These are phyloP conservation scores for Tetrapisispora namnaoensis DNA, from an alignment of 805 yeast genomes.

Conservation along the genomic window DNA sequence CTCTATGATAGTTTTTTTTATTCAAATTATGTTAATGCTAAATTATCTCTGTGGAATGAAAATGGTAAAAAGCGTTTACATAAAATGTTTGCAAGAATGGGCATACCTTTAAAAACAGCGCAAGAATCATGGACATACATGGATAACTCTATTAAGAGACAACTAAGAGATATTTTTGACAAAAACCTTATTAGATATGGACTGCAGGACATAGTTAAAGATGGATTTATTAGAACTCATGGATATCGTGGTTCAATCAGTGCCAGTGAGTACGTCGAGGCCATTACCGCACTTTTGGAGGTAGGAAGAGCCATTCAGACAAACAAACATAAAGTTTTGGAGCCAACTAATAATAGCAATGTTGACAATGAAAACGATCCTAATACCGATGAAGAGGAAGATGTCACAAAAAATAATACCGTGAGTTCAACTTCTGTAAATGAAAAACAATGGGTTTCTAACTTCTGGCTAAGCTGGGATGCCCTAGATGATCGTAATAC, in stretches of 20 bases:
- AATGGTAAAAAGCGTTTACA: constrained; percentile 81
- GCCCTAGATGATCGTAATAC: constrained; percentile 40
- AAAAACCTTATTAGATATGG: constrained; percentile 69
- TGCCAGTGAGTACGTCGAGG: constrained; percentile 89
- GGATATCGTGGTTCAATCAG: constrained; percentile 83
- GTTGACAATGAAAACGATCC: constrained; percentile 23
- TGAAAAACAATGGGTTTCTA: constrained; percentile 56
- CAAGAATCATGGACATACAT: constrained; percentile 88
- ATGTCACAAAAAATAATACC: constrained; percentile 9
- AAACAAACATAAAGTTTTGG: constrained; percentile 8
- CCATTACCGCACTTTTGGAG: constrained; percentile 77
- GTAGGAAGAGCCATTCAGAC: constrained; percentile 33
- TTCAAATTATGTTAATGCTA: constrained; percentile 85
- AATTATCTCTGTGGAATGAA: constrained; percentile 80
- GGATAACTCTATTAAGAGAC: constrained; percentile 69
- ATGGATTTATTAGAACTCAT: constrained; percentile 77
- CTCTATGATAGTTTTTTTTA: constrained; percentile 83
- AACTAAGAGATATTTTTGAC: constrained; percentile 56
- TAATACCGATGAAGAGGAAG: constrained; percentile 24
- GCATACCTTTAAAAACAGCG: constrained; percentile 80
- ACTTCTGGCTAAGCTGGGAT: constrained; percentile 65
- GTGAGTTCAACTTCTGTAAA: constrained; percentile 11
- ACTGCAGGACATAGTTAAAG: constrained; percentile 69
- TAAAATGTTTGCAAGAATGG: constrained; percentile 93
- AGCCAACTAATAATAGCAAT: constrained; percentile 18